Conservation (phyloP, 331 rosid genomes). For the Prunus yedoensis region DNA sequence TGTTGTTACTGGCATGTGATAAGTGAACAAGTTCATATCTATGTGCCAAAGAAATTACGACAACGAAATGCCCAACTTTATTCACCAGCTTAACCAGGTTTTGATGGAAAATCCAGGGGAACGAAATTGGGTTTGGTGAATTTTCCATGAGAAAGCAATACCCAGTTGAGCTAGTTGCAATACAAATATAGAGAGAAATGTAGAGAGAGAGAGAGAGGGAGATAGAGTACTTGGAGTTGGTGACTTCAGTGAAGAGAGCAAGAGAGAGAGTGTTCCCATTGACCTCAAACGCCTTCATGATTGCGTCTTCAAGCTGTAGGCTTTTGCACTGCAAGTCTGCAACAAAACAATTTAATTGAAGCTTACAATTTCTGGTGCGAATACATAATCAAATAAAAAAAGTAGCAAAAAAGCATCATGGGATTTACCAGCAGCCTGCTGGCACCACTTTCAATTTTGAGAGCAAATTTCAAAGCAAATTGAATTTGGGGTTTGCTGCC, state of each 20-base stretch:
- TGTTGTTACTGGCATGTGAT: background rate
- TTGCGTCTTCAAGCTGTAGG: slow-evolving; percentile 23
- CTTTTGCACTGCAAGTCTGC: slow-evolving; percentile 13
- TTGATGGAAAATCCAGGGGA: background rate
- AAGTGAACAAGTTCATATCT: background rate
- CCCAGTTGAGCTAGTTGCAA: background rate
- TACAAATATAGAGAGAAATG: background rate
- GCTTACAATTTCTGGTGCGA: background rate
- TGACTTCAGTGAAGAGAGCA: slow-evolving; percentile 66
- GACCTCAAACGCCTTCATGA: slow-evolving; percentile 61
- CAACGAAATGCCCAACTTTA: background rate
- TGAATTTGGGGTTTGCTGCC: too few species aligned
- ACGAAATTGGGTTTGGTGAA: background rate
- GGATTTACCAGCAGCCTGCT: too few species aligned
- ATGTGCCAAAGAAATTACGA: background rate
- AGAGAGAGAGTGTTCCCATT: slow-evolving; percentile 56
- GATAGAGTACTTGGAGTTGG: slow-evolving; percentile 62
- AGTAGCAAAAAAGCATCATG: too few species aligned
- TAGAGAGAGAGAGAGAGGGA: slow-evolving; percentile 6
- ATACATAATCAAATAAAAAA: background rate
- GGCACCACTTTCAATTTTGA: too few species aligned
- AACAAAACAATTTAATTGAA: background rate
- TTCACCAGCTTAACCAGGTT: background rate
- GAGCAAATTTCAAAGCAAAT: too few species aligned
- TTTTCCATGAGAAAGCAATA: slow-evolving; percentile 2